Percentiles rank a stretch among this genome's conserved stretches.
phyloP scores from a whole-genome alignment of 2,329 filamentous ascomycete genomes.

The Sporothrix globosa region DNA sequence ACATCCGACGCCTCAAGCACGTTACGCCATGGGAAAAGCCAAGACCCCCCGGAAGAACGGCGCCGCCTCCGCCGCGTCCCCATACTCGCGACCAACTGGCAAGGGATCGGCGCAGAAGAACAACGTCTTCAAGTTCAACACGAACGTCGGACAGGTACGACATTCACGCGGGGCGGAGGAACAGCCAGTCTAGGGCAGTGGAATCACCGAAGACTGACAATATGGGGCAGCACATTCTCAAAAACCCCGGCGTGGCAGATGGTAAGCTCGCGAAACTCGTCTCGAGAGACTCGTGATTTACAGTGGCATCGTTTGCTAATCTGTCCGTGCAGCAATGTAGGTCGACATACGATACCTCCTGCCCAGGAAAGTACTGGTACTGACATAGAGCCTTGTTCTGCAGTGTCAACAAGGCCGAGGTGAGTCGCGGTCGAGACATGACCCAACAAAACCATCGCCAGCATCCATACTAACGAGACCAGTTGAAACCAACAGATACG shows the following conservation, averaged over 20 bases:
- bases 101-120: slow-evolving; percentile 54
- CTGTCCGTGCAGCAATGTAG: slow-evolving; percentile 34
- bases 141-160: slow-evolving; percentile 67
- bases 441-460: neutral
- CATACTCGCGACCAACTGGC: slow-evolving; percentile 42
- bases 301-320: slow-evolving; percentile 15
- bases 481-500: slow-evolving; percentile 84
- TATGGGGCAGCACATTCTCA: slow-evolving; percentile 70
- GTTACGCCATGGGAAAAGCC: slow-evolving; percentile 47
- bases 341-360: slow-evolving; percentile 14
- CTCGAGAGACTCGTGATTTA: neutral
- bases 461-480: slow-evolving; percentile 47
- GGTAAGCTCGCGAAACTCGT: slow-evolving; percentile 27
- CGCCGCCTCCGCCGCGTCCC: slow-evolving; percentile 41
- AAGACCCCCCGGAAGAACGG: slow-evolving; percentile 46
- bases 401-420: slow-evolving; percentile 37
- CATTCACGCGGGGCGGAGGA: neutral
- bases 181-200: neutral
- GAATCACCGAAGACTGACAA: neutral
- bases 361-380: neutral
- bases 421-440: slow-evolving; percentile 1
- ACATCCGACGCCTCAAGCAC: too few relatives aligned
- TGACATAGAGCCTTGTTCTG: neutral
- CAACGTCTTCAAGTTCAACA: slow-evolving; percentile 98
- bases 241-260: slow-evolving; percentile 49